Percentiles rank a stretch among this genome's conserved stretches.
Evolutionary conservation across 129 eudicot species (phyloP).

Genomic region (Arctium minus): DNA sequence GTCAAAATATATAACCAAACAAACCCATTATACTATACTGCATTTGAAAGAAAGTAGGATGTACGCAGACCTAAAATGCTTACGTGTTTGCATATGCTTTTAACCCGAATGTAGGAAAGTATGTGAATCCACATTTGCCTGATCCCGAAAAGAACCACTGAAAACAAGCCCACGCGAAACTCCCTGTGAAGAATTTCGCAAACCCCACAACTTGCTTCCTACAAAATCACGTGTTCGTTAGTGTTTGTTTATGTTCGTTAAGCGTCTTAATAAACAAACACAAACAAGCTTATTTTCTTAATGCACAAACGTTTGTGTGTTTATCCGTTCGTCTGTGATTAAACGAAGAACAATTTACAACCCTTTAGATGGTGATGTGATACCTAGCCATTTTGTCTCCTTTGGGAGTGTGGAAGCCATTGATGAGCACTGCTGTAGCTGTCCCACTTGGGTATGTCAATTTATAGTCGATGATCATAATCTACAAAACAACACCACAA

Average conservation of each 20-base stretch:
- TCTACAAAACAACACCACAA: conserved; percentile 33
- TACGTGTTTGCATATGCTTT: conserved; percentile 63
- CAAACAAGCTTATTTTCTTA: neutral
- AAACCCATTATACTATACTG: neutral
- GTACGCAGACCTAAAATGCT: neutral
- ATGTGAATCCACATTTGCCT: conserved; percentile 53
- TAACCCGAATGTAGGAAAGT: conserved; percentile 73
- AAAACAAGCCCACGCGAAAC: conserved; percentile 70
- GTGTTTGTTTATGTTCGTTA: neutral
- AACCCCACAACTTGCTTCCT: conserved; percentile 76
- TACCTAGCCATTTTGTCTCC: conserved; percentile 91
- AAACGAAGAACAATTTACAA: neutral
- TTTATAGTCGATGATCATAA: conserved; percentile 76
- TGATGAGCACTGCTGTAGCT: conserved; percentile 94
- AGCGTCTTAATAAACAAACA: neutral
- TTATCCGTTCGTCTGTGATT: too few species aligned
- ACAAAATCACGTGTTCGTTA: neutral
- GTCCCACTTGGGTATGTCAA: conserved; percentile 93
- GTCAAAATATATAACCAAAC: neutral
- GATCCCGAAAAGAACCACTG: conserved; percentile 81
- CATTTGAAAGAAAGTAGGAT: neutral
- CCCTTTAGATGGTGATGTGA: neutral
- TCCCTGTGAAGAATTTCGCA: conserved; percentile 52
- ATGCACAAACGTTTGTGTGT: neutral
- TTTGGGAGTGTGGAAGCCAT: conserved; percentile 83